phyloP scores from a whole-genome alignment of 495 filamentous ascomycete species.

The Geoglossum glabrum region DNA sequence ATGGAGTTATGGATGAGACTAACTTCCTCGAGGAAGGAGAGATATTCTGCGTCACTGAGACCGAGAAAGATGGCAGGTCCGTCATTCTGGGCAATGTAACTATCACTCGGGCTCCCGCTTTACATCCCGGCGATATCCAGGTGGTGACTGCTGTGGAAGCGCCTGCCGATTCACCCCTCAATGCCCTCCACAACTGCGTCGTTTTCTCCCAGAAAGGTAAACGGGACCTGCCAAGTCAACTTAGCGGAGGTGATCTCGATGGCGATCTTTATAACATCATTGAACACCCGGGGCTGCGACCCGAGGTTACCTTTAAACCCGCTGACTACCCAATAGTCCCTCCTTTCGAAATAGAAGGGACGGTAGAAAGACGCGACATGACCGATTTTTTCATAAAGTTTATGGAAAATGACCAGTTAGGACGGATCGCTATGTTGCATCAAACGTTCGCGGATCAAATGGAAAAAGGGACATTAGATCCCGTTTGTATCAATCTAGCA shows the following conservation, averaged over 20 bases:
- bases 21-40: slow-evolving; percentile 43
- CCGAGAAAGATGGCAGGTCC: slow-evolving; percentile 9
- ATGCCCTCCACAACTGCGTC: slow-evolving; percentile 45
- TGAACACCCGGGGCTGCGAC: slow-evolving; percentile 32
- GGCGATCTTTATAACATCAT: slow-evolving; percentile 64
- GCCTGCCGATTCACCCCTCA: slow-evolving; percentile 39
- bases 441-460: slow-evolving; percentile 45
- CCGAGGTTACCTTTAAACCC: slow-evolving; percentile 23
- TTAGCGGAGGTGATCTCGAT: slow-evolving; percentile 68
- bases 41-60: slow-evolving; percentile 36
- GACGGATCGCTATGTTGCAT: slow-evolving; percentile 46
- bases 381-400: slow-evolving; percentile 60
- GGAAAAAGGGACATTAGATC: slow-evolving; percentile 31
- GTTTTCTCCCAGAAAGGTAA: slow-evolving; percentile 49
- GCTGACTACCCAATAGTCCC: slow-evolving; percentile 44
- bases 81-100: slow-evolving; percentile 21
- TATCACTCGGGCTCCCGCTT: slow-evolving; percentile 51
- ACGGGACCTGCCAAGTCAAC: slow-evolving; percentile 53
- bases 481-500: slow-evolving; percentile 41
- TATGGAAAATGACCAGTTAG: slow-evolving; percentile 56
- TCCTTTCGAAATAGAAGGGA: slow-evolving; percentile 33
- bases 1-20: slow-evolving; percentile 72
- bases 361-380: slow-evolving; percentile 40
- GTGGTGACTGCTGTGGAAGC: slow-evolving; percentile 29
- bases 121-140: slow-evolving; percentile 71